These are phyloP conservation scores for Sicyos edulis DNA, from an alignment of 306 rosid genomes.

Conservation along the genomic window DNA sequence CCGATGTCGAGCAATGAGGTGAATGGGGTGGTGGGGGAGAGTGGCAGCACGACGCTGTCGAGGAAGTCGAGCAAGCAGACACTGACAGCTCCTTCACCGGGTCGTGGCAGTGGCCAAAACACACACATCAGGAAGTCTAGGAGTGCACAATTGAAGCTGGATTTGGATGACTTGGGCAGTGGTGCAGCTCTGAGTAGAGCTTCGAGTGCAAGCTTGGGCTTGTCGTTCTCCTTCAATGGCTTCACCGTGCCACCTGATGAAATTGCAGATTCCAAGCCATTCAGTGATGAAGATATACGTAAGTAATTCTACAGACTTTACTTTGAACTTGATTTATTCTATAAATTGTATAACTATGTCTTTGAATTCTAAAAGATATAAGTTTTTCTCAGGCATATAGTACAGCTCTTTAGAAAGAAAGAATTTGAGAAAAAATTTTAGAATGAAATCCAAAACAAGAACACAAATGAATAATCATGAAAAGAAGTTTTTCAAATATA, in stretches of 20 bases:
- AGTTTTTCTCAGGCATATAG: neutral
- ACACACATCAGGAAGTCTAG: constrained; percentile 79
- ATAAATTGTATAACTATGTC: neutral
- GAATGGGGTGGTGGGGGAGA: constrained; percentile 19
- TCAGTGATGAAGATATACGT: constrained; percentile 89
- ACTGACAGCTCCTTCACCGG: constrained; percentile 50
- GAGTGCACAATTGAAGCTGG: constrained; percentile 83
- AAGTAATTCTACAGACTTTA: constrained; percentile 21
- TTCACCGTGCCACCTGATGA: constrained; percentile 87
- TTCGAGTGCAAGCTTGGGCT: constrained; percentile 94
- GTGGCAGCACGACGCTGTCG: constrained; percentile 34
- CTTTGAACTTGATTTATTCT: neutral
- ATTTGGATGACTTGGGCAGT: constrained; percentile 57
- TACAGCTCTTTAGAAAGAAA: neutral
- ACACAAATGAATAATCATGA: constrained; percentile 4
- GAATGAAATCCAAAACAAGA: constrained; percentile 2
- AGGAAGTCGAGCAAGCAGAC: constrained; percentile 70
- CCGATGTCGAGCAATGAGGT: constrained; percentile 29
- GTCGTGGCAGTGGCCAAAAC: constrained; percentile 40
- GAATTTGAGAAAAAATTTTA: neutral
- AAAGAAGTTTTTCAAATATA: neutral
- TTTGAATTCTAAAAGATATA: neutral
- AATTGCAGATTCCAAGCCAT: constrained; percentile 63
- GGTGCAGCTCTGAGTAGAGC: constrained; percentile 93
- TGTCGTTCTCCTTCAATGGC: constrained; percentile 90